Base-by-base conservation (phyloP, 805 yeast species). In the Myxozyma lipomycoides region DNA sequence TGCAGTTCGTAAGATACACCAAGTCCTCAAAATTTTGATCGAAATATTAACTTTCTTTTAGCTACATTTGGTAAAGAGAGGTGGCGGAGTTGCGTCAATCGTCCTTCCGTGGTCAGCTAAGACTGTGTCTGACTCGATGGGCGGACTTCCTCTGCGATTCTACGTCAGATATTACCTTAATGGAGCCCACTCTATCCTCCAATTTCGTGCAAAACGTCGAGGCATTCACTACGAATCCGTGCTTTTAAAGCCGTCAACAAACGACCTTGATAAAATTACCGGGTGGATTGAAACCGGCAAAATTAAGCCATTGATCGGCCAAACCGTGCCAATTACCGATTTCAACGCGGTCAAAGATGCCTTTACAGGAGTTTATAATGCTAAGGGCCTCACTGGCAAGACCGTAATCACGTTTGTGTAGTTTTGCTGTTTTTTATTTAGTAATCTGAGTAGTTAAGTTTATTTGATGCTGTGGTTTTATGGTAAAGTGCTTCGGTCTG, bases 361-460 rank as follows among this genome's bases (percentile, higher is more conserved):
- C 4, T 43, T 51, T 38, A 34, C 32, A 28, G 36, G 46, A 40
- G 49, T 49, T 19, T 40, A 48, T 36, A 19, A 37, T 9, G 62
- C 52, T 17, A 43, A 15, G 18, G 51, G 58, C 3, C 32, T 46
- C 6, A 52, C 61, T 21, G 62, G 62, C 22, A 59, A 59, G 52
- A 48, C 52, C 17, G 54, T 58, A 2, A 43, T 53, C 34, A 34
- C 37, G 23, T 41, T 55, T 7, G 45, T 22, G 32, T 21, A 46
- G 42, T n/a, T n/a, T n/a, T n/a, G n/a, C n/a, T 37, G 23, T n/a
- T n/a, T n/a, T n/a, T n/a, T n/a, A n/a, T n/a, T n/a, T n/a, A n/a
- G n/a, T n/a, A n/a, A n/a, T n/a, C n/a, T n/a, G n/a, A n/a, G n/a
- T n/a, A n/a, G n/a, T n/a, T n/a, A n/a, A n/a, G n/a, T n/a, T n/a